These are phyloP conservation scores for Ocimum tenuiflorum DNA, from an alignment of 257 asterid genomes.

Conservation along the genomic window DNA sequence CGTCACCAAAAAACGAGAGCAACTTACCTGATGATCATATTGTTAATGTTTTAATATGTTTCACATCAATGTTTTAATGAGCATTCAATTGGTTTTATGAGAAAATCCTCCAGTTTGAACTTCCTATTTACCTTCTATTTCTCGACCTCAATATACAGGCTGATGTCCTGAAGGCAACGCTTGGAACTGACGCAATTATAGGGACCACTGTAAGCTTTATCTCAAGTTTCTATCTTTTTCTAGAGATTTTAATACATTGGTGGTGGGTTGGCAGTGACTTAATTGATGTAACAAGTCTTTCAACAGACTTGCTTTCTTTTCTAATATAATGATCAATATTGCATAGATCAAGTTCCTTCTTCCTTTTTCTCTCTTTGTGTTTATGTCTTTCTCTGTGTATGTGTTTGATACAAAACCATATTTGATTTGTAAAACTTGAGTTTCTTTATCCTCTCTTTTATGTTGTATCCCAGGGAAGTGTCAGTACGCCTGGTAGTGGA, in stretches of 20 bases:
- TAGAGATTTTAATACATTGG: neutral
- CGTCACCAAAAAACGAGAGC: neutral
- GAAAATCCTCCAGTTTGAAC: neutral
- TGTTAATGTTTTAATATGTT: neutral
- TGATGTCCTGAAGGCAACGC: slow-evolving; percentile 90
- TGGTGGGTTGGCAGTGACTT: neutral
- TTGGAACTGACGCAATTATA: slow-evolving; percentile 84
- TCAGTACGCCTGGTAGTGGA: slow-evolving; percentile 94
- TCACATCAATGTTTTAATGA: slow-evolving; percentile 11
- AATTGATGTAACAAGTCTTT: no score
- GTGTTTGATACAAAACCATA: no score
- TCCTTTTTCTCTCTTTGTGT: no score
- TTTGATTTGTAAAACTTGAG: no score
- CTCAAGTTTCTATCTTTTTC: neutral
- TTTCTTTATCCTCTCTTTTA: neutral
- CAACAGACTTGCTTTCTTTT: no score
- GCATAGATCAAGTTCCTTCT: no score
- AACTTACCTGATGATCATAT: neutral
- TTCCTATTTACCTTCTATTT: slow-evolving; percentile 5
- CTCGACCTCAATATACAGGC: slow-evolving; percentile 33
- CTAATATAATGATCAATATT: no score
- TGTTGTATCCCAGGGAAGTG: slow-evolving; percentile 54
- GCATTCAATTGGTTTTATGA: neutral
- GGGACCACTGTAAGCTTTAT: slow-evolving; percentile 60
- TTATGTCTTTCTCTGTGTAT: no score